Base-by-base conservation (phyloP, 2,329 filamentous ascomycete species). In the Xylariaceae sp. region DNA sequence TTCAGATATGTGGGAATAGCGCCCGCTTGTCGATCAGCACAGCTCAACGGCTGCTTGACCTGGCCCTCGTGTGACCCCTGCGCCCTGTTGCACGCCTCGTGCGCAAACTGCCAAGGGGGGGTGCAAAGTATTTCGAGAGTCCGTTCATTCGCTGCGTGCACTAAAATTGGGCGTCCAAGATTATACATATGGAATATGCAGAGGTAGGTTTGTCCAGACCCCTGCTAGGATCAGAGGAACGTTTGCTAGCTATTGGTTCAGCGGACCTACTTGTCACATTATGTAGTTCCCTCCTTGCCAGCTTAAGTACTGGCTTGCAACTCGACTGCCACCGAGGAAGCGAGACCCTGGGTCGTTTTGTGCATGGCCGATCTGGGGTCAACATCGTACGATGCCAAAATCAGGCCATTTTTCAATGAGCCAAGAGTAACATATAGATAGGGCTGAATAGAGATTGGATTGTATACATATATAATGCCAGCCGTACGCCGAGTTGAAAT, bases 341-440 rank as follows among this genome's bases (percentile, higher is more conserved):
- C 49, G 50, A 47, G 29, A 47, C 39, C 50, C 37, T 11, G 23
- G 32, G 20, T 16, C 26, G 33, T 49, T 37, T 45, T 49, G 32
- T 58, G 52, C 55, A 55, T 58, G 48, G 44, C 40, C 15, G 23
- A 37, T 29, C 40, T 20, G 27, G 43, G 21, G 10, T 9, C 5
- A 35, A 37, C 49, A 58, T 58, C 55, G 52, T 58, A 58, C 52
- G 55, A 58, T 55, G 48, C 2, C 44, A 42, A 15, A 43, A 58
- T 58, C 55, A 58, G 55, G 52, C 55, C 55, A 58, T 39, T 55
- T 58, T 51, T 23, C 11, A 7, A 13, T 30, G 30, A 40, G 36
- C 36, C 16, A 21, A 21, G 39, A 6, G 27, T 30, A 15, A 33
- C 30, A 33, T 33, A 33, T 33, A 4, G 30, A 30, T 37, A 50